Percentiles rank a stretch among this genome's conserved stretches.
These are phyloP conservation scores for Tricholoma saponaceum DNA, from an alignment of 768 basidiomycete genomes.

Conservation along the genomic window DNA sequence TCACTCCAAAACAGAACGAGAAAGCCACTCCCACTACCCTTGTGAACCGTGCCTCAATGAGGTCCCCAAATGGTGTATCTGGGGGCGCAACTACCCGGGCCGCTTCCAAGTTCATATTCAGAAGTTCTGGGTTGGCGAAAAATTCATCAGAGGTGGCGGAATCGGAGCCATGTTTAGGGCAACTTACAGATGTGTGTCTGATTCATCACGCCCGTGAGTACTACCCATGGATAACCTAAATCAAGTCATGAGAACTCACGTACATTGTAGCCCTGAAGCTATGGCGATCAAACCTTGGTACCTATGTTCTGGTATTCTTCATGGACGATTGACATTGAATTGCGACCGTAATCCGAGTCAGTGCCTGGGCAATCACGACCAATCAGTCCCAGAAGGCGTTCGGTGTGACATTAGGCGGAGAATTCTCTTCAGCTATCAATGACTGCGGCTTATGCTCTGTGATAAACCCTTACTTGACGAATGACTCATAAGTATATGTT, in stretches of 20 bases:
- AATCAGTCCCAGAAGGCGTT: constrained; percentile 65
- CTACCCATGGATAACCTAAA: background rate
- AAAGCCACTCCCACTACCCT: no score
- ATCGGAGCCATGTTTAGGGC: no score
- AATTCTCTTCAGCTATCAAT: constrained; percentile 78
- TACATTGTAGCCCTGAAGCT: constrained; percentile 28
- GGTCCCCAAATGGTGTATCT: no score
- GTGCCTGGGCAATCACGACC: constrained; percentile 46
- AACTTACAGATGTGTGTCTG: no score
- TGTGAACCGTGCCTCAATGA: no score
- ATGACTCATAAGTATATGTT: background rate
- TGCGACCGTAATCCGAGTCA: constrained; percentile 24
- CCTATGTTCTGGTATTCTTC: constrained; percentile 9
- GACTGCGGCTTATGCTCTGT: constrained; percentile 65
- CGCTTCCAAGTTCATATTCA: no score
- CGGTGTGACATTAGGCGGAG: constrained; percentile 79
- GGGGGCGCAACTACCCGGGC: no score
- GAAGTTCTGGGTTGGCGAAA: no score
- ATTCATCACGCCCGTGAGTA: constrained; percentile 40
- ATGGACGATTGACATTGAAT: background rate
- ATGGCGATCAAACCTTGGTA: constrained; percentile 44
- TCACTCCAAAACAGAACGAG: no score
- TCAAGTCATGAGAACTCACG: constrained; percentile 4
- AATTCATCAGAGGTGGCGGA: no score
- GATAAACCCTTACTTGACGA: constrained; percentile 8